Base-by-base conservation (phyloP, 2,329 filamentous ascomycete genomes). In the Verticillium zaregamsianum region DNA sequence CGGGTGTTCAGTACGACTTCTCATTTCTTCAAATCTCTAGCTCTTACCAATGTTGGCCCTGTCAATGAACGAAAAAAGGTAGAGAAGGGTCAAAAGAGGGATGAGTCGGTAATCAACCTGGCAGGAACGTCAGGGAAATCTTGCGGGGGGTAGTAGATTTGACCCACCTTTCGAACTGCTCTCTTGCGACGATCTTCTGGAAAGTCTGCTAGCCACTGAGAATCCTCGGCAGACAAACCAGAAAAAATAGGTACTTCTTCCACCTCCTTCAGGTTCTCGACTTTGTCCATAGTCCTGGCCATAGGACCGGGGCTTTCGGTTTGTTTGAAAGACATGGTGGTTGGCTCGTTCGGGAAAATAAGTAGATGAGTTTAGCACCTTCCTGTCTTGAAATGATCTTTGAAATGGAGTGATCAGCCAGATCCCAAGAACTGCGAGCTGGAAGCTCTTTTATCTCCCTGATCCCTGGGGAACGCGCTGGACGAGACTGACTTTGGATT, bases 171-270 rank as follows among this genome's bases (percentile, higher is more conserved):
- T 32, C 68, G 66, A 39, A 75, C 61, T 5, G 69, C 66, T 37
- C 63, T 70, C 60, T 71, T 73, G 59, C 67, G 70, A 35, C 63
- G 66, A 4, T 74, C 68, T 3, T 71, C 67, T 0, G 71, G 65
- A 59, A 73, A 75, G 33, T 65, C 68, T 11, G 66, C 62, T 1
- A 74, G 68, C n/a, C 74, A 76, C 15, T 70, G 68, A 4, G 66
- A 61, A 62, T 76, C 74, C 8, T 73, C 73, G 0, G 14, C 12
- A 12, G 52, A 31, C 23, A 55, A 11, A 15, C 17, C 31, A 15
- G 52, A 28, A 28, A 31, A 55, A 15, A 55, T 9, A 9, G 20
- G 52, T 2, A n/a, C 52, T 20, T 28, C 31, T 17, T 55, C 52
- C 3, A 55, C 52, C 52, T 55, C 52, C 5, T 32, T 28, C 12